These are phyloP conservation scores for Penstemon newberryi DNA, from an alignment of 257 asterid genomes.

Conservation along the genomic window DNA sequence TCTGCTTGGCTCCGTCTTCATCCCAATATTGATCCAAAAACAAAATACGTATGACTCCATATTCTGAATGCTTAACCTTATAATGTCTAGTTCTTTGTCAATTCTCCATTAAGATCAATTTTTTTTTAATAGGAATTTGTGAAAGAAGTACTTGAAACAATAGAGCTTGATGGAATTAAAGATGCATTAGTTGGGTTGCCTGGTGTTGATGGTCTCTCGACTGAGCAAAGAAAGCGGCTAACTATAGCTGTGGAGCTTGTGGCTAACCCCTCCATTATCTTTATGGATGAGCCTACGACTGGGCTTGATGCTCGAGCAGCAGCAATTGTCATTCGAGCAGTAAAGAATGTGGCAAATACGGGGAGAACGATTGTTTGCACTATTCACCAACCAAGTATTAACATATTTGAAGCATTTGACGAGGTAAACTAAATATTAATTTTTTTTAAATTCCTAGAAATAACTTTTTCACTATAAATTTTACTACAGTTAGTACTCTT, in stretches of 20 bases:
- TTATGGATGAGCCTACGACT: constrained; percentile 65
- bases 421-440: constrained; percentile 23
- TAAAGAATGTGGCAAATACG: constrained; percentile 53
- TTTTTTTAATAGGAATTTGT: constrained; percentile 45
- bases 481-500: constrained; percentile 44
- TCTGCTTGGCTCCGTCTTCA: constrained; percentile 69
- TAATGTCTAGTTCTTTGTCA: not conserved
- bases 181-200: constrained; percentile 56
- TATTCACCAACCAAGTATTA: constrained; percentile 62
- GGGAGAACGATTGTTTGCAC: constrained; percentile 69
- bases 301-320: constrained; percentile 68
- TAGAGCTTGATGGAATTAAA: constrained; percentile 55
- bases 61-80: not conserved
- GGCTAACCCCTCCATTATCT: constrained; percentile 59
- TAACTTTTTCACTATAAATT: not conserved
- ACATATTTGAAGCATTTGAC: constrained; percentile 60
- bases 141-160: constrained; percentile 53
- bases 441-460: constrained; percentile 10
- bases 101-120: not conserved
- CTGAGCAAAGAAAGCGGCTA: constrained; percentile 59
- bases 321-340: constrained; percentile 62
- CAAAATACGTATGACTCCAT: constrained; percentile 38
- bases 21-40: constrained; percentile 40
- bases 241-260: constrained; percentile 66
- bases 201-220: constrained; percentile 48